These are phyloP conservation scores for Boeremia exigua DNA, from an alignment of 2,329 filamentous ascomycete genomes.

Conservation along the genomic window DNA sequence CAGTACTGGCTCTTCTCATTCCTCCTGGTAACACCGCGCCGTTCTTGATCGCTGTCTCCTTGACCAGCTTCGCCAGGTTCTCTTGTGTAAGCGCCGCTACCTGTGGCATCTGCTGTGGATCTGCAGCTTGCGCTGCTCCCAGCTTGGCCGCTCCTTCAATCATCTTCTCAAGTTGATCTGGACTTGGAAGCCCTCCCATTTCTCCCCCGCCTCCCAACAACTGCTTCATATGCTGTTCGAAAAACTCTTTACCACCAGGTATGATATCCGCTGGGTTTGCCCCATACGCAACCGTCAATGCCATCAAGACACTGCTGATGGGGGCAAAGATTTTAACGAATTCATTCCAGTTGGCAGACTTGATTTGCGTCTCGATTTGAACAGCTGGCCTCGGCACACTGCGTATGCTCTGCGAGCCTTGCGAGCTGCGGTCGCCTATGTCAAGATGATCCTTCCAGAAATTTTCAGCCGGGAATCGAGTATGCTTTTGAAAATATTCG, in stretches of 20 bases:
- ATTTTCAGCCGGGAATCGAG: conserved; percentile 77
- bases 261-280: conserved; percentile 45
- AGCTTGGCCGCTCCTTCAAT: conserved; percentile 44
- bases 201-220: conserved; percentile 40
- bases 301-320: conserved; percentile 58
- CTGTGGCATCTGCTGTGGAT: conserved; percentile 32
- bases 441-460: conserved; percentile 52
- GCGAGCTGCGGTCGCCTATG: conserved; percentile 42
- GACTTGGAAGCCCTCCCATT: conserved; percentile 42
- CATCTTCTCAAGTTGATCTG: conserved; percentile 46
- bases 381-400: conserved; percentile 47
- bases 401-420: conserved; percentile 42
- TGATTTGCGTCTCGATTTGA: conserved; percentile 57
- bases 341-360: conserved; percentile 58
- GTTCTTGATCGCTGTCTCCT: conserved; percentile 47
- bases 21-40: conserved; percentile 43
- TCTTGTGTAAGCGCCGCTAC: conserved; percentile 45
- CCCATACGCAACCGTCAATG: conserved; percentile 53
- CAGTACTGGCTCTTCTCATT: conserved; percentile 37
- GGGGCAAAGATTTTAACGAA: conserved; percentile 60
- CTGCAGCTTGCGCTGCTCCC: conserved; percentile 39
- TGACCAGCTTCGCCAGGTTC: conserved; percentile 46
- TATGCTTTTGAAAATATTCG: conserved; percentile 76
- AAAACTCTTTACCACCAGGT: conserved; percentile 44
- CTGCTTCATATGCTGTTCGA: conserved; percentile 45